Evolutionary conservation across 345 rosid species (phyloP), one percentile per base, ranked within the genome.

Genomic region (Syzygium oleosum): DNA sequence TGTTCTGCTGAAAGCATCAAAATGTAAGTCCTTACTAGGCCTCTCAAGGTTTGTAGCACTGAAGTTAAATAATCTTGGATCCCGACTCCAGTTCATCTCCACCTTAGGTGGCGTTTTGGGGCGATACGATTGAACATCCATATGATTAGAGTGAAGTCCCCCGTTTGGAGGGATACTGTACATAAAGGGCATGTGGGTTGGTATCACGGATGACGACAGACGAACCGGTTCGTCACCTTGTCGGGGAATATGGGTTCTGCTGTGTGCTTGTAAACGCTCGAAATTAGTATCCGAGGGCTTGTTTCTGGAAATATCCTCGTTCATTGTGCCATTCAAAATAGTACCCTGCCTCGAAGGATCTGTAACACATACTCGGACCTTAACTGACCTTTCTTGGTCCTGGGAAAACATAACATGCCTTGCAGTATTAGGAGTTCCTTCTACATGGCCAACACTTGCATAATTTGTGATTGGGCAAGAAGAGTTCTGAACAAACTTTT

Each of bases 191-290:
- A 87, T 84, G 54, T 58, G 91, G 91, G 89, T 95, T 87, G 96
- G 90, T 53, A 91, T 85, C 90, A 88, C 51, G 88, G 97, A 87
- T 84, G 96, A 65, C 92, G 95, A 93, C 31, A 88, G 89, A 87
- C 79, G 92, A 89, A 90, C 84, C 80, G 92, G 89, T 89, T 93
- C 97, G 89, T 91, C 91, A 88, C 89, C 89, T 84, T 91, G 93
- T 29, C 93, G 91, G 85, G 87, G 90, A 87, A 89, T 90, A 86
- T 92, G 93, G 93, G 95, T 92, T 8, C 94, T 86, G 80, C 89
- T 90, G 85, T 92, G 93, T 80, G 89, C 79, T 84, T 92, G 91
- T 34, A 93, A 78, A 83, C 87, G 68, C 89, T 88, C 91, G 73
- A 88, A 73, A 85, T 89, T 89, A 54, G 90, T 63, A 21, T 90